Percentiles rank a stretch among this genome's conserved stretches.
phyloP scores from a whole-genome alignment of 2,329 filamentous ascomycete genomes.

The Colletotrichum horii region DNA sequence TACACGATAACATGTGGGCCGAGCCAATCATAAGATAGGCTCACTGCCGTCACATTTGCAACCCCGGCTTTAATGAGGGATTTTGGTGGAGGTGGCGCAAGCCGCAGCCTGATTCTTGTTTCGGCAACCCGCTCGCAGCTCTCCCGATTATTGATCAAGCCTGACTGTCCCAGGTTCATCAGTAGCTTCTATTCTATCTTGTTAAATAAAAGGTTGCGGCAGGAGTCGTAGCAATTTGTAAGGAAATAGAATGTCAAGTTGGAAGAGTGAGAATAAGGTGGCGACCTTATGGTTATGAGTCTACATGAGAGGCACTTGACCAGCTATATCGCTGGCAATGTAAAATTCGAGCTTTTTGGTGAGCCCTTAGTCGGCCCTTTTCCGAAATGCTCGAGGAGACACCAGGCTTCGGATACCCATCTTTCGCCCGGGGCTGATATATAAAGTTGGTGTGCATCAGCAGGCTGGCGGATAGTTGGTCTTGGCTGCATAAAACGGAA shows the following conservation, averaged over 20 bases:
- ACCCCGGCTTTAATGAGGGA: not conserved
- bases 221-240: not conserved
- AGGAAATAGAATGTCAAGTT: accelerated
- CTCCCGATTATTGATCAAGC: not conserved
- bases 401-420: not conserved
- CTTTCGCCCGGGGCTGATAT: not conserved
- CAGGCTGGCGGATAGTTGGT: not conserved
- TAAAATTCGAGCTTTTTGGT: not conserved
- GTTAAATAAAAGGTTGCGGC: accelerated
- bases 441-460: not conserved
- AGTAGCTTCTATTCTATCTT: not conserved
- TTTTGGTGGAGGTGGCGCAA: not conserved
- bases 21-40: not conserved
- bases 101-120: not conserved
- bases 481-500: not conserved
- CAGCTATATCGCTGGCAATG: not conserved
- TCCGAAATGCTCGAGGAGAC: not conserved
- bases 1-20: not conserved
- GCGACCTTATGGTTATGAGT: not conserved
- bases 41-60: not conserved
- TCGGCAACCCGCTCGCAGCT: not conserved
- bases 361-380: not conserved
- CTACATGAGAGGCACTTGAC: not conserved
- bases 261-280: not conserved
- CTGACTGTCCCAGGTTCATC: not conserved